A percentile compares a stretch with the other conserved stretches of the same genome.
These are phyloP conservation scores for Ochetophila trinervis DNA, from an alignment of 306 rosid species.

Conservation along the genomic window DNA sequence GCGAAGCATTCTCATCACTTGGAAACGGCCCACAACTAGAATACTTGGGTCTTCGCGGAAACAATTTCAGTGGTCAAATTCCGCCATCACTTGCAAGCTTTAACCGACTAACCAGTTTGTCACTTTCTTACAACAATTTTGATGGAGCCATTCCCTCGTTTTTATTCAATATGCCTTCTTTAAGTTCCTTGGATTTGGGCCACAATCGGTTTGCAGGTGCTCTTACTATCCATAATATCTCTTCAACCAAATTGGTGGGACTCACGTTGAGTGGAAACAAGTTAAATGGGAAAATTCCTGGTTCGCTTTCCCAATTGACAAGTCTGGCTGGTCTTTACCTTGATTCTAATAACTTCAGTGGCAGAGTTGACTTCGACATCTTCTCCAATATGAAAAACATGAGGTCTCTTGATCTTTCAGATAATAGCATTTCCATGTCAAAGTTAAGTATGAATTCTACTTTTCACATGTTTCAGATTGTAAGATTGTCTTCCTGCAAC, in stretches of 20 bases:
- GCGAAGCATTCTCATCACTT: background rate
- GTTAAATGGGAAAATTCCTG: background rate
- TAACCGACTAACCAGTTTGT: no score
- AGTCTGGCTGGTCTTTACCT: background rate
- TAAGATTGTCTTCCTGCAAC: no score
- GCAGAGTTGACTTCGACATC: background rate
- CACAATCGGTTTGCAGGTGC: background rate
- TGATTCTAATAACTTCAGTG: background rate
- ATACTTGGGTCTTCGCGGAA: background rate
- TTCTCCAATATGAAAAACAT: background rate
- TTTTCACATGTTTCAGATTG: no score
- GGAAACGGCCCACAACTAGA: background rate
- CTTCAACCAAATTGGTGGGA: background rate
- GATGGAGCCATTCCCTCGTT: background rate
- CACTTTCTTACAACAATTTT: no score
- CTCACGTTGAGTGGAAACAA: background rate
- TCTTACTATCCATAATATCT: background rate
- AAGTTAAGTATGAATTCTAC: no score
- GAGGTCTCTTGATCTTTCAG: no score
- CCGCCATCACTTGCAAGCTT: background rate
- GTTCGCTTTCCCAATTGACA: background rate
- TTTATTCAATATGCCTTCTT: background rate
- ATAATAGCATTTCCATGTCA: no score
- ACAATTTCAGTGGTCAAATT: background rate
- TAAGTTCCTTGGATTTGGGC: background rate